Evolutionary conservation across 2,329 filamentous ascomycete genomes (phyloP).

Genomic region (Sporothrix globosa): DNA sequence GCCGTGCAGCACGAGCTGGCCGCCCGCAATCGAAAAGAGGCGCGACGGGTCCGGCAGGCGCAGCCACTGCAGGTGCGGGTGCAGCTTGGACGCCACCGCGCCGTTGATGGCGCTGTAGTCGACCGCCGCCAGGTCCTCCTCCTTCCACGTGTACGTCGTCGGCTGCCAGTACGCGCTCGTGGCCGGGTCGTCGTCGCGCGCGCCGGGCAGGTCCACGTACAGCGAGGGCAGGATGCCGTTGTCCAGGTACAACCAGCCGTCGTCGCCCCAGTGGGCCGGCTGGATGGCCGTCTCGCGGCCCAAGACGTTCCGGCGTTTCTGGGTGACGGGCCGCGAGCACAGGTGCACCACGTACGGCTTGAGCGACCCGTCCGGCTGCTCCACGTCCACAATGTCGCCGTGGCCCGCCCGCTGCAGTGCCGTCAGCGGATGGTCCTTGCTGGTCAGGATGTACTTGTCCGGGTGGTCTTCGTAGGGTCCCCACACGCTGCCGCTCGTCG

Average conservation of each 20-base stretch:
- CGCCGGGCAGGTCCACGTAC: constrained; percentile 54
- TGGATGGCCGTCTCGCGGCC: constrained; percentile 62
- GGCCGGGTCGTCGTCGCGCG: constrained; percentile 45
- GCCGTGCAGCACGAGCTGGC: constrained; percentile 51
- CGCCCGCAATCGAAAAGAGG: constrained; percentile 50
- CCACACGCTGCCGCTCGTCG: constrained; percentile 51
- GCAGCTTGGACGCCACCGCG: constrained; percentile 43
- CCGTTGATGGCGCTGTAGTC: constrained; percentile 52
- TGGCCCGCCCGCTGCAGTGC: constrained; percentile 59
- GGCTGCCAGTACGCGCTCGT: constrained; percentile 53
- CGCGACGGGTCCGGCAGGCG: constrained; percentile 59
- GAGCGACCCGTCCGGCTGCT: constrained; percentile 48
- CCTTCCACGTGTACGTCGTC: constrained; percentile 52
- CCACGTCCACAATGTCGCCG: constrained; percentile 53
- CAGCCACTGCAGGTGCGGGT: constrained; percentile 61
- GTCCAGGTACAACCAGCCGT: constrained; percentile 67
- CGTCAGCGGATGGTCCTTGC: constrained; percentile 54
- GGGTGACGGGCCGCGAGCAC: constrained; percentile 54
- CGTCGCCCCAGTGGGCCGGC: constrained; percentile 60
- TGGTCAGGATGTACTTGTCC: constrained; percentile 59
- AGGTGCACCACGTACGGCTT: constrained; percentile 58
- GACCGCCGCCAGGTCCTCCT: constrained; percentile 44
- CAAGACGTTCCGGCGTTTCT: constrained; percentile 56
- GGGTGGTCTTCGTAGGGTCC: constrained; percentile 66
- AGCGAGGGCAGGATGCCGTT: constrained; percentile 60